Conservation (phyloP, 306 rosid species). For the Cucurbita maxima region DNA sequence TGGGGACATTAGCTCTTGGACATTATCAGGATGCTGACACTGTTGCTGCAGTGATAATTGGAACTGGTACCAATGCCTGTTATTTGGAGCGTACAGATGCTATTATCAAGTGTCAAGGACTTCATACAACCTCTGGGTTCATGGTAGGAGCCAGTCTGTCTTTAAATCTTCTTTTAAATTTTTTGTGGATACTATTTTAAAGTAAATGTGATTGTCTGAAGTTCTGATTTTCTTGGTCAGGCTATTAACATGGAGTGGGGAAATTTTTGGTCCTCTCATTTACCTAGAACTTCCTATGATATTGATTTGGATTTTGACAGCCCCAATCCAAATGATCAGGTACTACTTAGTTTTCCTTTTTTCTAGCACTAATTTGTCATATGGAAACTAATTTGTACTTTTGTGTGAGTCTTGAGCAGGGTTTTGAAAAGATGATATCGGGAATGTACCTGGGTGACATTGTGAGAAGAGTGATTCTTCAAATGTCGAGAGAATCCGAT, state of each 20-base stretch:
- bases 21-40: slow-evolving; percentile 78
- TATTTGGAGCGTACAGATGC: slow-evolving; percentile 85
- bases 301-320: slow-evolving; percentile 72
- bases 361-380: not conserved
- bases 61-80: slow-evolving; percentile 95
- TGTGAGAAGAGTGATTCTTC: slow-evolving; percentile 76
- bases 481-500: slow-evolving; percentile 60
- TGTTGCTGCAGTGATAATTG: slow-evolving; percentile 82
- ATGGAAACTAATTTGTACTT: slow-evolving; percentile 7
- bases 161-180: not conserved
- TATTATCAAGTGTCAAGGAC: slow-evolving; percentile 79
- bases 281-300: slow-evolving; percentile 79
- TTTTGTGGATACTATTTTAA: not conserved
- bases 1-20: slow-evolving; percentile 85
- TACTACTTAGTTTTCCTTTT: slow-evolving; percentile 15
- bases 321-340: slow-evolving; percentile 92
- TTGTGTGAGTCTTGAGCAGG: slow-evolving; percentile 33
- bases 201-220: not conserved
- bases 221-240: slow-evolving; percentile 18
- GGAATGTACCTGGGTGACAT: slow-evolving; percentile 94
- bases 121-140: slow-evolving; percentile 57
- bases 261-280: slow-evolving; percentile 84
- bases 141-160: slow-evolving; percentile 34
- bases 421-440: slow-evolving; percentile 92
- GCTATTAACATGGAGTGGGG: slow-evolving; percentile 98